A percentile compares a stretch with the other conserved stretches of the same genome.
These are phyloP conservation scores for Durio zibethinus DNA, from an alignment of 345 rosid species.

Conservation along the genomic window DNA sequence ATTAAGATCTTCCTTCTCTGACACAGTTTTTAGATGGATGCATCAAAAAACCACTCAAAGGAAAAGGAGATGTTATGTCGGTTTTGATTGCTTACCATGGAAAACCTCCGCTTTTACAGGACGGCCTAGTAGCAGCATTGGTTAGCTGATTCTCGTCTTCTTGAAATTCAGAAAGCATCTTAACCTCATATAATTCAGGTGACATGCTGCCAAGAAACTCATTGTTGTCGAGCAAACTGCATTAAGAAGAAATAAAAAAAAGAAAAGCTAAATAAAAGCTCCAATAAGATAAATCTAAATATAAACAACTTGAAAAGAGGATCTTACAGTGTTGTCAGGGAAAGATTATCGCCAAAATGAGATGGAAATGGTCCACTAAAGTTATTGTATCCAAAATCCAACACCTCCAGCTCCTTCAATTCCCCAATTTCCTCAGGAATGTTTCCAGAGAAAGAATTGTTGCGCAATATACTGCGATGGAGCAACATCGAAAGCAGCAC, in stretches of 20 bases:
- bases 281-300: neutral
- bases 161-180: constrained; percentile 39
- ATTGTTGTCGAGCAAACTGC: constrained; percentile 55
- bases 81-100: constrained; percentile 24
- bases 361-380: constrained; percentile 56
- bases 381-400: constrained; percentile 81
- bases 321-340: constrained; percentile 48
- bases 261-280: constrained; percentile 5
- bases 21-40: neutral
- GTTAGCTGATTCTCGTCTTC: constrained; percentile 35
- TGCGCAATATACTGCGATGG: constrained; percentile 56
- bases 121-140: constrained; percentile 13
- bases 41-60: neutral
- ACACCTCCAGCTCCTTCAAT: constrained; percentile 61
- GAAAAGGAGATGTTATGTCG: neutral
- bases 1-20: neutral
- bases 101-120: constrained; percentile 18
- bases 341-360: constrained; percentile 31
- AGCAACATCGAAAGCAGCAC: neutral
- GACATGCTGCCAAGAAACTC: constrained; percentile 34
- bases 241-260: neutral
- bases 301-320: neutral
- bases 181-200: constrained; percentile 38
- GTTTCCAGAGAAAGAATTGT: constrained; percentile 68
- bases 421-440: constrained; percentile 66